Conservation (phyloP, 208 protist genomes). For the Borovskyia barvae region DNA sequence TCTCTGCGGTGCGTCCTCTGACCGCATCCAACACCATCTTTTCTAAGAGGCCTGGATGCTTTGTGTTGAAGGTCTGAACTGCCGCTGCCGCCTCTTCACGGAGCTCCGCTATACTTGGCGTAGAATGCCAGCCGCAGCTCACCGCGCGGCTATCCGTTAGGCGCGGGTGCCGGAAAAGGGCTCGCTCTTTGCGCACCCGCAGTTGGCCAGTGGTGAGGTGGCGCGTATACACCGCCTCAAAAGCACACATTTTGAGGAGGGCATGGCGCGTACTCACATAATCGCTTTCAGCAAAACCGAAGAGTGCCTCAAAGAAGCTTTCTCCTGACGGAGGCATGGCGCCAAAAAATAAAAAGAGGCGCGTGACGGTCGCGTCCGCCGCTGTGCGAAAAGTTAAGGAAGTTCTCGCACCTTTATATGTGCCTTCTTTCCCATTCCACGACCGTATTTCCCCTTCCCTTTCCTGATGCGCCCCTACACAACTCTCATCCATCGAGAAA, state of each 20-base stretch:
- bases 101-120: slow-evolving; percentile 40
- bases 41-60: slow-evolving; percentile 23
- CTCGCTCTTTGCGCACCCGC: slow-evolving; percentile 17
- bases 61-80: slow-evolving; percentile 16
- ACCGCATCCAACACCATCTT: neutral
- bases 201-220: neutral
- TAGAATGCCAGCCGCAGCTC: slow-evolving; percentile 41
- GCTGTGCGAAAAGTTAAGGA: too few relatives aligned
- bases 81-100: slow-evolving; percentile 18
- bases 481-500: too few relatives aligned
- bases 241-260: slow-evolving; percentile 14
- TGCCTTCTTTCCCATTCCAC: too few relatives aligned
- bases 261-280: slow-evolving; percentile 17
- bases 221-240: slow-evolving; percentile 8
- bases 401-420: too few relatives aligned
- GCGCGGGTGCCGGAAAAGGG: slow-evolving; percentile 15
- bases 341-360: neutral
- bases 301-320: slow-evolving; percentile 36
- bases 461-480: too few relatives aligned
- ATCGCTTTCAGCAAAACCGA: slow-evolving; percentile 28
- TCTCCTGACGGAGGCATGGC: neutral
- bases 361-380: too few relatives aligned
- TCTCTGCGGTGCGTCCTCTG: neutral
- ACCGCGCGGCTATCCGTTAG: slow-evolving; percentile 4
- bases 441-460: too few relatives aligned